Evolutionary conservation across 257 asterid genomes (phyloP), one percentile per base, ranked within the genome.

Genomic region (Jacaranda copaia): DNA sequence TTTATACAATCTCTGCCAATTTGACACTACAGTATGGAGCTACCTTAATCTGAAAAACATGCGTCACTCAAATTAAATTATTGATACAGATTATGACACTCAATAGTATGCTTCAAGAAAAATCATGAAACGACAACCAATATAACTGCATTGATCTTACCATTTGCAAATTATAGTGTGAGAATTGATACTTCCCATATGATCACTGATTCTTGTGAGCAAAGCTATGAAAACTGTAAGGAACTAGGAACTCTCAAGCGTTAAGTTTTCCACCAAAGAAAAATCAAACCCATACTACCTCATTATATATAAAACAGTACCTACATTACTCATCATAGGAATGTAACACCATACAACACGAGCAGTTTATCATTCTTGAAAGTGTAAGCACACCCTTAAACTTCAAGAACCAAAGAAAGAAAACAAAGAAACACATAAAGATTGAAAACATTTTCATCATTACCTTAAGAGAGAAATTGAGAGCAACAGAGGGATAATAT

Each of bases 381-480:
- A 71, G 39, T 4, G 36, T 51, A 61, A 68, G 14, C 42, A 43
- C 49, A 40, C 57, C 8, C 46, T n/a, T 66, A 42, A 73, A 58
- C 7, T 12, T 4, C 53, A 14, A 42, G 5, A 63, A 2, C 19
- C 55, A 63, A 42, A 13, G 5, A 48, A 64, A 43, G 36, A 18
- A 45, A 68, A 10, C 46, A 75, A 61, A 56, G 4, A 36, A 39
- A 57, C 12, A 11, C 3, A 62, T 10, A 58, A 43, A 51, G 48
- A 20, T 3, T 9, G 6, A 60, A 25, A 72, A 61, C 11, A 13
- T 42, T 67, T 13, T 25, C 43, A 5, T 3, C 0, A 14, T n/a
- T 83, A 96, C 99, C 99, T 96, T 96, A 64, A 96, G 97, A 71
- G 99, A 96, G 83, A 96, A 96, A 84, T 96, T 96, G 74, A 96